Evolutionary conservation across 306 rosid species (phyloP), one percentile per base, ranked within the genome.

Genomic region (Corylus heterophylla): DNA sequence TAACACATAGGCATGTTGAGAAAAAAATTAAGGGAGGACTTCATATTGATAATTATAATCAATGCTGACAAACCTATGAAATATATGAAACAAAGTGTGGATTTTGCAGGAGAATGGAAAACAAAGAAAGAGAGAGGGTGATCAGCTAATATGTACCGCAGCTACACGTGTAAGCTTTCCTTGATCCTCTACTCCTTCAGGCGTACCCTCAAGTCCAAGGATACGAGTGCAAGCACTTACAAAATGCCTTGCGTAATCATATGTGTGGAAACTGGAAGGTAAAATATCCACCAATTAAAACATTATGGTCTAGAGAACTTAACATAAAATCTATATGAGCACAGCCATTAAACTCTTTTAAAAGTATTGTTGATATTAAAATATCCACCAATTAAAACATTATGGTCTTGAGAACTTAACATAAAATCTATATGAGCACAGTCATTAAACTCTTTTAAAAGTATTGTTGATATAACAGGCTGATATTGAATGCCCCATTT

Each of bases 141-240:
- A 39, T 61, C 56, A 73, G 71, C 66, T 81, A 67, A 70, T 82
- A 74, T 76, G 67, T 89, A 95, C 98, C 82, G 97, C 98, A 84
- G 98, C 98, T 62, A 95, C 97, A 50, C 97, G 98, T 37, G 97
- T 95, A 27, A 95, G 95, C 89, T 66, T 91, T 86, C 98, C 98
- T 73, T 91, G 97, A 88, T 95, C 97, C 89, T 95, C 98, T 69
- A 95, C 98, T 87, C 98, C 98, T 75, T 95, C 97, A 63, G 97
- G 98, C 3, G 98, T 95, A 54, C 97, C 97, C 74, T 95, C 98
- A 80, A 92, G 85, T 80, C 97, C 98, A 83, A 95, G 90, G 84
- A 95, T 92, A 37, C 98, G 97, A 61, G 98, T 95, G 79, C 98
- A 95, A 37, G 98, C 98, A 79, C 98, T 95, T 45, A 92, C 98